Percentiles rank a stretch among this genome's conserved stretches.
These are phyloP conservation scores for Euphorbia neoarborescens DNA, from an alignment of 441 rosid genomes.

Conservation along the genomic window DNA sequence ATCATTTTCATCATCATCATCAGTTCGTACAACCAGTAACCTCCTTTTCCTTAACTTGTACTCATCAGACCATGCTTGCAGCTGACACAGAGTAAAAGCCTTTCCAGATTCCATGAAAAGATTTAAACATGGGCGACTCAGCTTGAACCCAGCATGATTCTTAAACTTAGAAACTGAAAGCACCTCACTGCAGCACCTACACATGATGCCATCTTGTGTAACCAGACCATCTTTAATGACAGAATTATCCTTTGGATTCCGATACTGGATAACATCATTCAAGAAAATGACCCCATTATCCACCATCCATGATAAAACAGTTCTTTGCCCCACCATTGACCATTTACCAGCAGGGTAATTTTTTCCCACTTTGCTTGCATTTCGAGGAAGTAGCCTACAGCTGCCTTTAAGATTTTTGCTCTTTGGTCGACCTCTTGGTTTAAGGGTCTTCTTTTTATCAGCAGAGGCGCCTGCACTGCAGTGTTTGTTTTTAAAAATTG, in stretches of 20 bases:
- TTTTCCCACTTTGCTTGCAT: slow-evolving; percentile 41
- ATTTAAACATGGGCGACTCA: slow-evolving; percentile 65
- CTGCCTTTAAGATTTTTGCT: slow-evolving; percentile 47
- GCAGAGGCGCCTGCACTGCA: slow-evolving; percentile 25
- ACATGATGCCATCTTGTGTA: slow-evolving; percentile 63
- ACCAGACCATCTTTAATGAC: slow-evolving; percentile 70
- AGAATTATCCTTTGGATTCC: slow-evolving; percentile 49
- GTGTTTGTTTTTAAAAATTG: slow-evolving; percentile 51
- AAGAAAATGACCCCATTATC: slow-evolving; percentile 45
- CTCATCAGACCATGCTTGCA: slow-evolving; percentile 91
- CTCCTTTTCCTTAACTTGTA: slow-evolving; percentile 58
- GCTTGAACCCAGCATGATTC: slow-evolving; percentile 71
- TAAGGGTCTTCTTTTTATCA: slow-evolving; percentile 39
- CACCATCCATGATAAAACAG: slow-evolving; percentile 76
- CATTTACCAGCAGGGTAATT: slow-evolving; percentile 34
- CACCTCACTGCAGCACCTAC: slow-evolving; percentile 62
- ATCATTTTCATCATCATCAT: slow-evolving; percentile 74
- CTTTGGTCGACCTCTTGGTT: slow-evolving; percentile 39
- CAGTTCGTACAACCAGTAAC: slow-evolving; percentile 37
- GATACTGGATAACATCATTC: slow-evolving; percentile 68
- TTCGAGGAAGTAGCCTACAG: slow-evolving; percentile 63
- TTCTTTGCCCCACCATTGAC: slow-evolving; percentile 47
- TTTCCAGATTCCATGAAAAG: slow-evolving; percentile 81
- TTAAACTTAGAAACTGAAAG: slow-evolving; percentile 69
- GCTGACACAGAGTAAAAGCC: slow-evolving; percentile 64